These are phyloP conservation scores for Aspergillus campestris DNA, from an alignment of 495 filamentous ascomycete genomes.

Conservation along the genomic window DNA sequence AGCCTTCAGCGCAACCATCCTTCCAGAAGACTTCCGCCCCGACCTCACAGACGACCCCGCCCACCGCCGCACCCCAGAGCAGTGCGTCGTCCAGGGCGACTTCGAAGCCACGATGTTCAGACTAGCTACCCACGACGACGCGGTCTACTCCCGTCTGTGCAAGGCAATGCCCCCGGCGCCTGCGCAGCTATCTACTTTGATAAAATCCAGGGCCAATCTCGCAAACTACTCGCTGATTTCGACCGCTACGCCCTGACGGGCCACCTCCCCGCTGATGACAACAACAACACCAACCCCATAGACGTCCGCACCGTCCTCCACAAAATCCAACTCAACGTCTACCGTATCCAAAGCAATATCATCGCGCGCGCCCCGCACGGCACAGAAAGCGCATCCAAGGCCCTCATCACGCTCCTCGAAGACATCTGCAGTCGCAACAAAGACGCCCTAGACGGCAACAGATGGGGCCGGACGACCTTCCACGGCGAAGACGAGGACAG, in stretches of 20 bases:
- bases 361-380: slow-evolving; percentile 28
- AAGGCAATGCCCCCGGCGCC: slow-evolving; percentile 38
- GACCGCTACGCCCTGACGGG: slow-evolving; percentile 35
- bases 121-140: slow-evolving; percentile 39
- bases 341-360: slow-evolving; percentile 30
- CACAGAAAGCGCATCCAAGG: slow-evolving; percentile 29
- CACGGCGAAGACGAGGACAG: slow-evolving; percentile 38
- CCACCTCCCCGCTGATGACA: slow-evolving; percentile 12
- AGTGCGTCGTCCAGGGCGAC: slow-evolving; percentile 40
- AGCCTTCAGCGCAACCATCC: slow-evolving; percentile 33
- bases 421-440: slow-evolving; percentile 37
- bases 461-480: slow-evolving; percentile 30
- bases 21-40: slow-evolving; percentile 39
- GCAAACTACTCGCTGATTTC: slow-evolving; percentile 31
- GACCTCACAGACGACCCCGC: slow-evolving; percentile 26
- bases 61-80: slow-evolving; percentile 25
- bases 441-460: slow-evolving; percentile 33
- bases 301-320: slow-evolving; percentile 27
- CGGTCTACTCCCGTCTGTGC: slow-evolving; percentile 37
- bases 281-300: not conserved
- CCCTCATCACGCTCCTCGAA: slow-evolving; percentile 35
- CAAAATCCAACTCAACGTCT: slow-evolving; percentile 25
- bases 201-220: slow-evolving; percentile 32
- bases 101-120: slow-evolving; percentile 45
- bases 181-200: slow-evolving; percentile 42